phyloP scores from a whole-genome alignment of 1,284 basidiomycete genomes.

The Trametes sp. region DNA sequence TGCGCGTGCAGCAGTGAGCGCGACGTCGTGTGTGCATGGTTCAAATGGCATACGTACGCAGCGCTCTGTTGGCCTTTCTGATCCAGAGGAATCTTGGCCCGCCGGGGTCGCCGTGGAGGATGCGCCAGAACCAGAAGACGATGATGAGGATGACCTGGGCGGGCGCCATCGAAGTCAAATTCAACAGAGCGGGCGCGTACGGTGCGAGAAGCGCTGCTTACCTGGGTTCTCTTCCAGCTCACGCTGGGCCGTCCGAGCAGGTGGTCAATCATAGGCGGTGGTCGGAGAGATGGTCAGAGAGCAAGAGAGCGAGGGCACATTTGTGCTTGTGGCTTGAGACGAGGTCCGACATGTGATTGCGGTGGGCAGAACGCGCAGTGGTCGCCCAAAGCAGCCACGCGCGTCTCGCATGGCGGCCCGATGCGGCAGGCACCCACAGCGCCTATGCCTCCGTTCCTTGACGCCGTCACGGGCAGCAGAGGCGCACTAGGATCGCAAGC shows the following conservation, averaged over 20 bases:
- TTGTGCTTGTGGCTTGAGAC: slow-evolving; percentile 16
- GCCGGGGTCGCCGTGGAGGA: slow-evolving; percentile 72
- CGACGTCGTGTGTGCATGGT: background rate
- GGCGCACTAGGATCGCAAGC: background rate
- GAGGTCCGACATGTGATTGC: slow-evolving; percentile 28
- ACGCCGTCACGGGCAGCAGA: background rate
- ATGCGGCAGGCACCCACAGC: slow-evolving; percentile 22
- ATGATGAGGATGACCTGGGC: slow-evolving; percentile 87
- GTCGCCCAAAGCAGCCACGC: slow-evolving; percentile 14
- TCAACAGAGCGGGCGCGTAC: slow-evolving; percentile 10
- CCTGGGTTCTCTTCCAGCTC: slow-evolving; percentile 49
- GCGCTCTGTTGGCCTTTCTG: slow-evolving; percentile 60
- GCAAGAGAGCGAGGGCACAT: slow-evolving; percentile 9
- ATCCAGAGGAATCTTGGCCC: slow-evolving; percentile 75
- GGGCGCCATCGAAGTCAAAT: slow-evolving; percentile 1
- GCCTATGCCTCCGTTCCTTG: background rate
- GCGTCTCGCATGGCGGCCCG: slow-evolving; percentile 9
- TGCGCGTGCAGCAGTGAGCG: slow-evolving; percentile 41
- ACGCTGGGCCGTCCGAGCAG: slow-evolving; percentile 47
- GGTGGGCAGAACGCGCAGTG: slow-evolving; percentile 10
- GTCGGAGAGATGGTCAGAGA: slow-evolving; percentile 22
- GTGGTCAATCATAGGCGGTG: slow-evolving; percentile 48
- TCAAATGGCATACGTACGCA: slow-evolving; percentile 59
- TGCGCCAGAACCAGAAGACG: slow-evolving; percentile 88
- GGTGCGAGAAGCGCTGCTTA: slow-evolving; percentile 18